Evolutionary conservation across 139 green algal species (phyloP).

Genomic region (Monoraphidium neglectum): DNA sequence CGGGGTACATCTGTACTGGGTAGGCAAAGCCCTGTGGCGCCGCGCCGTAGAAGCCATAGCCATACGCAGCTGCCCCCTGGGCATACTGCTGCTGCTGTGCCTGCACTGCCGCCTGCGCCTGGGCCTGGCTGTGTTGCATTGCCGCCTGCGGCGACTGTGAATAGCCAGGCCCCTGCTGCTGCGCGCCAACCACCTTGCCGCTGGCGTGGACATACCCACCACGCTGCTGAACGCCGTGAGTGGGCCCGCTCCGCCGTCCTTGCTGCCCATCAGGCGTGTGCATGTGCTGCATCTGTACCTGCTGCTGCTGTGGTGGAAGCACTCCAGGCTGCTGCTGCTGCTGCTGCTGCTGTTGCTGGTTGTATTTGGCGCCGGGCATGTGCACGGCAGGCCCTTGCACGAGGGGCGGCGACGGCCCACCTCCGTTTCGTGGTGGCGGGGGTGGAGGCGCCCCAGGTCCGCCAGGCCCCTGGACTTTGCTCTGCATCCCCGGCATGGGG

Average conservation of each 20-base stretch:
- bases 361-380: neutral
- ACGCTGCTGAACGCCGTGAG: too few relatives aligned
- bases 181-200: neutral
- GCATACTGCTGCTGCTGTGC: neutral
- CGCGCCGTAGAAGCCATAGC: neutral
- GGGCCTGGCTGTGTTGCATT: neutral
- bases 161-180: neutral
- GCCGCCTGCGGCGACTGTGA: neutral
- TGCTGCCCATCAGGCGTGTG: neutral
- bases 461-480: neutral
- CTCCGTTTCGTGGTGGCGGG: too few relatives aligned
- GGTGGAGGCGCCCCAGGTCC: neutral
- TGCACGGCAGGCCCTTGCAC: slow-evolving; percentile 11
- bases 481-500: neutral
- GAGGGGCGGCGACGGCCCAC: slow-evolving; percentile 2
- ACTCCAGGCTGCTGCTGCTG: neutral
- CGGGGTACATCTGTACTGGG: neutral
- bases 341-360: slow-evolving; percentile 1
- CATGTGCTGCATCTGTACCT: neutral
- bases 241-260: too few relatives aligned
- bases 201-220: too few relatives aligned
- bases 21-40: neutral
- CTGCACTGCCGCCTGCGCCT: neutral
- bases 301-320: too few relatives aligned
- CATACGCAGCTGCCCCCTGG: neutral